Evolutionary conservation across 192 early-diverging fungal genomes (phyloP).

Genomic region (Oehlia diaphana): DNA sequence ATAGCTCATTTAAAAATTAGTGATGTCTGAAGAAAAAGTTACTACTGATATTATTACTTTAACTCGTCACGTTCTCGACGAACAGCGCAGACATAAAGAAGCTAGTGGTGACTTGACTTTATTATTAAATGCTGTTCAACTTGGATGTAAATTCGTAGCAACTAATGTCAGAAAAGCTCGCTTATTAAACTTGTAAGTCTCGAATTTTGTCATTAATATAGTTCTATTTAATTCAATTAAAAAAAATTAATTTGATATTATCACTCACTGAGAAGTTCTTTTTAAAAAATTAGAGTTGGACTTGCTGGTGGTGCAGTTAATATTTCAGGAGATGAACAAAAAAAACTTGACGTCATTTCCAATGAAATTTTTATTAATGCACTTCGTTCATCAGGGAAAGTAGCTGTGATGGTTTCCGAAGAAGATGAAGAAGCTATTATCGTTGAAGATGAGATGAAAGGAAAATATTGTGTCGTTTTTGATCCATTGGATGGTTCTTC

Average conservation of each 20-base stretch:
- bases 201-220: background rate
- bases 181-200: constrained; percentile 85
- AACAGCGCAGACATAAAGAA: constrained; percentile 84
- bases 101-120: constrained; percentile 94
- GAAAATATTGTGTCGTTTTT: constrained; percentile 95
- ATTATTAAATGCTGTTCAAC: constrained; percentile 85
- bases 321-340: constrained; percentile 91
- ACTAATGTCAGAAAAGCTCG: constrained; percentile 96
- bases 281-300: constrained; percentile 63
- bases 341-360: constrained; percentile 96
- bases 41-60: constrained; percentile 92
- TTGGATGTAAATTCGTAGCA: constrained; percentile 97
- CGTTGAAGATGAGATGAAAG: constrained; percentile 73
- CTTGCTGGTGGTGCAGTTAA: constrained; percentile 80
- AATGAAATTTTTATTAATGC: constrained; percentile 99
- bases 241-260: background rate
- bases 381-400: constrained; percentile 83
- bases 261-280: background rate
- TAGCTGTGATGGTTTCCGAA: constrained; percentile 93
- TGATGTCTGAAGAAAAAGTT: constrained; percentile 27
- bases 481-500: constrained; percentile 96
- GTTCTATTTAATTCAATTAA: background rate
- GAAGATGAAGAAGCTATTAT: constrained; percentile 94
- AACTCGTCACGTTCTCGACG: constrained; percentile 86
- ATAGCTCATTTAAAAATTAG: no score